Percentiles rank a stretch among this genome's conserved stretches.
Evolutionary conservation across 2,329 filamentous ascomycete species (phyloP).

Genomic region (Seiridium unicorne): DNA sequence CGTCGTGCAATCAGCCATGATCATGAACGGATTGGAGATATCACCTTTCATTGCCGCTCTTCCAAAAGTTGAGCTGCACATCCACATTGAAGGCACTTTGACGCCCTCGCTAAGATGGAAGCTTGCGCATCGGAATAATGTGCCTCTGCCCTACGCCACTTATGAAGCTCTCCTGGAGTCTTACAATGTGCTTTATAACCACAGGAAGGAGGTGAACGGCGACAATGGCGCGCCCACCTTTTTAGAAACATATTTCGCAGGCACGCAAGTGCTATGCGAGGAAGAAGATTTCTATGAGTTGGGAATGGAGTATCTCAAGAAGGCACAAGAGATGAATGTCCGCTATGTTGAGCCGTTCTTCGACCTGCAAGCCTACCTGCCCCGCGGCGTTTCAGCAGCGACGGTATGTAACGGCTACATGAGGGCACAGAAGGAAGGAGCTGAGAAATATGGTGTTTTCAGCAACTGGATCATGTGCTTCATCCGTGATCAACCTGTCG

Average conservation of each 20-base stretch:
- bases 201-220: conserved; percentile 35
- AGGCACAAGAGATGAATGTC: conserved; percentile 33
- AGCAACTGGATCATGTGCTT: conserved; percentile 41
- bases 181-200: conserved; percentile 33
- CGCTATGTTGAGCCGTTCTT: conserved; percentile 40
- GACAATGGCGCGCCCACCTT: conserved; percentile 28
- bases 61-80: conserved; percentile 44
- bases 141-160: conserved; percentile 26
- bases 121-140: conserved; percentile 35
- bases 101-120: conserved; percentile 38
- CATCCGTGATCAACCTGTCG: conserved; percentile 35
- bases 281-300: conserved; percentile 38
- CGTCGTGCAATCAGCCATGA: not conserved
- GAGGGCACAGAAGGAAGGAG: conserved; percentile 28
- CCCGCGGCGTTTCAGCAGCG: conserved; percentile 29
- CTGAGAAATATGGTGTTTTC: conserved; percentile 22
- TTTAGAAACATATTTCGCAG: conserved; percentile 31
- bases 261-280: conserved; percentile 29
- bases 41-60: conserved; percentile 33
- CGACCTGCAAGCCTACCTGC: conserved; percentile 39
- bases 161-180: conserved; percentile 30
- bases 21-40: conserved; percentile 28
- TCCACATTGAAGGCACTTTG: conserved; percentile 46
- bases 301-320: conserved; percentile 34
- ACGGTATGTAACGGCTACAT: conserved; percentile 33